Base-by-base conservation (phyloP, 768 basidiomycete genomes). In the Mycena floridula region DNA sequence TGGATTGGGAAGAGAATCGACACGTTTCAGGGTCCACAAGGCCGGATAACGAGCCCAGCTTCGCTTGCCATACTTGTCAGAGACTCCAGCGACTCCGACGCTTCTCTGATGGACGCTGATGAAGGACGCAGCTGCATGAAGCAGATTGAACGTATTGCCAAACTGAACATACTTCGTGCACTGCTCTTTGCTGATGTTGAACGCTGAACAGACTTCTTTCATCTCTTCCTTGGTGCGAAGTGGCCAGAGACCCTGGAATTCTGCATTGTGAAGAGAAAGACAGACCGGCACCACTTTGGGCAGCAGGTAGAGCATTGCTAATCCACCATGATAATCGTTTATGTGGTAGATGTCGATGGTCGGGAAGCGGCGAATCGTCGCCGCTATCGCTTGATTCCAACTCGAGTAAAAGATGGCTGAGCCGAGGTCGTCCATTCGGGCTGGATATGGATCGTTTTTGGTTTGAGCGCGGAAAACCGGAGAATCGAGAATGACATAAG, bases 321-420 rank as follows among this genome's bases (percentile, higher is more conserved):
- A 79, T 20, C 91, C 89, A 49, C 91, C 93, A 55, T 96, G 93
- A 60, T 95, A 96, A 58, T 96, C 89, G 61, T 95, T 95, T 68
- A 95, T 67, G 66, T 95, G 92, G 64, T 95, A 95, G 50, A 96
- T 85, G 59, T 96, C 93, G 54, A 95, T 82, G 52, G 82, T 81
- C 1, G 93, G 89, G 66, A 71, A 72, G 44, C 91, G 81, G 50
- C 89, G 84, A 51, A 96, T 86, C 25, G 91, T 89, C 37, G 90
- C 84, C 15, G 92, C 91, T 51, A 96, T 92, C 36, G 92, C 90
- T 65, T 96, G 93, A 57, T 96, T 96, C 93, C 93, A 96, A 15
- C 93, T 93, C 40, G 93, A 95, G 62, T 96, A 96, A 74, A 95
- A 96, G 58, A 95, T 95, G 32, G 93, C 93, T 8, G 93, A 95